Evolutionary conservation across 805 yeast species (phyloP).

Genomic region (Metschnikowia santaceciliae): DNA sequence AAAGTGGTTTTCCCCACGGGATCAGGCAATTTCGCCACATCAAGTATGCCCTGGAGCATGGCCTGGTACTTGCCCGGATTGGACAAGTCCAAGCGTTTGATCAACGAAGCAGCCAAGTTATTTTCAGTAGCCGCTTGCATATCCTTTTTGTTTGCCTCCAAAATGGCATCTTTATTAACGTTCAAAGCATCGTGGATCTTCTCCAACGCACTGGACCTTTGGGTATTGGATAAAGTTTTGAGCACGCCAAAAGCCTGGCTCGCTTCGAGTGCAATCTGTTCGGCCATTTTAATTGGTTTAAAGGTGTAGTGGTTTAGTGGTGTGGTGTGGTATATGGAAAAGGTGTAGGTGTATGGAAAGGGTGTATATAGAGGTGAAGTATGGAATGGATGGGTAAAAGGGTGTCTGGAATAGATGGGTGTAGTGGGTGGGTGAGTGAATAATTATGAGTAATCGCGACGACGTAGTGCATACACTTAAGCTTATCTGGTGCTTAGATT

Average conservation of each 20-base stretch:
- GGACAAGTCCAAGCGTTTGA: conserved; percentile 81
- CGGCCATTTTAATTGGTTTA: conserved; percentile 44
- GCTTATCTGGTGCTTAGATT: too few species aligned
- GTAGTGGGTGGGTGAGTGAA: too few species aligned
- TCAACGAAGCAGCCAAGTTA: conserved; percentile 62
- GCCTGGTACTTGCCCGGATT: conserved; percentile 82
- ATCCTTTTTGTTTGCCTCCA: conserved; percentile 73
- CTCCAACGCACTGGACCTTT: conserved; percentile 68
- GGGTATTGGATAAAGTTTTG: conserved; percentile 70
- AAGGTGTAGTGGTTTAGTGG: too few species aligned
- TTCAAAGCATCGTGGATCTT: conserved; percentile 68
- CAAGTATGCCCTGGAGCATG: conserved; percentile 92
- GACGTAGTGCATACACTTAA: too few species aligned
- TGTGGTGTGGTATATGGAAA: too few species aligned
- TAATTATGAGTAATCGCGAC: too few species aligned
- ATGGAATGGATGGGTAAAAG: too few species aligned
- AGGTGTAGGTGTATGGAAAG: too few species aligned
- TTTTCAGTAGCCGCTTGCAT: conserved; percentile 62
- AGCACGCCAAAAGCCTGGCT: conserved; percentile 78
- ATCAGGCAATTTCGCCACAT: conserved; percentile 84
- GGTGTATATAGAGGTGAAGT: too few species aligned
- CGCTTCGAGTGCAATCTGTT: conserved; percentile 74
- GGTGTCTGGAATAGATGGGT: too few species aligned
- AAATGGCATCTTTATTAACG: conserved; percentile 54
- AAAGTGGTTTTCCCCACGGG: conserved; percentile 89